phyloP scores from a whole-genome alignment of 2,329 filamentous ascomycete genomes.

The Neonectria neomacrospora region DNA sequence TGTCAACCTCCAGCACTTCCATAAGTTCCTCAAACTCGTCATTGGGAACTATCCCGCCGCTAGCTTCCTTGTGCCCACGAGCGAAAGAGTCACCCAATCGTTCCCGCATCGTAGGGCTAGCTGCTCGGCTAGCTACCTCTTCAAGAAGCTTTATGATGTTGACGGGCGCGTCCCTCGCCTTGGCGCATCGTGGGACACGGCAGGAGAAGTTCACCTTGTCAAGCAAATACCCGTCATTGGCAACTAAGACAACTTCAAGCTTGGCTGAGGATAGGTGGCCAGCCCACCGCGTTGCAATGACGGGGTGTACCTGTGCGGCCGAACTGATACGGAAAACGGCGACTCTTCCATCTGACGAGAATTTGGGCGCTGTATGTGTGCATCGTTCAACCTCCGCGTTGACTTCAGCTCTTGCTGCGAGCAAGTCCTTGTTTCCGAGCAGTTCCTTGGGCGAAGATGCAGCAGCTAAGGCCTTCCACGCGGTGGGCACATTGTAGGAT shows the following conservation, averaged over 20 bases:
- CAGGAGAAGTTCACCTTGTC: not conserved
- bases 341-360: constrained; percentile 70
- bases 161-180: not conserved
- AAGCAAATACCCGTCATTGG: not conserved
- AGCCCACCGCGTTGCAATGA: constrained; percentile 75
- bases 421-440: constrained; percentile 59
- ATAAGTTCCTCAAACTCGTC: not conserved
- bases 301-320: constrained; percentile 70
- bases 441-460: constrained; percentile 49
- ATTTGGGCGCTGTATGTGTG: constrained; percentile 70
- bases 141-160: not conserved
- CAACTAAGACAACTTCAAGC: constrained; percentile 56
- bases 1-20: not conserved
- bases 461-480: not conserved
- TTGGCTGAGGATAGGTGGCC: constrained; percentile 67
- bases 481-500: not conserved
- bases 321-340: constrained; percentile 72
- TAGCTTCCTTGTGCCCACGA: not conserved
- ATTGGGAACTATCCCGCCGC: not conserved
- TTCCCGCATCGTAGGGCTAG: not conserved
- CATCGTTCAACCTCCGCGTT: constrained; percentile 70
- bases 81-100: not conserved
- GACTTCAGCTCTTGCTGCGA: constrained; percentile 66
- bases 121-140: not conserved
- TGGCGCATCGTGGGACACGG: not conserved